Conservation (phyloP, 305 asterid species). For the Solanum hybrid region DNA sequence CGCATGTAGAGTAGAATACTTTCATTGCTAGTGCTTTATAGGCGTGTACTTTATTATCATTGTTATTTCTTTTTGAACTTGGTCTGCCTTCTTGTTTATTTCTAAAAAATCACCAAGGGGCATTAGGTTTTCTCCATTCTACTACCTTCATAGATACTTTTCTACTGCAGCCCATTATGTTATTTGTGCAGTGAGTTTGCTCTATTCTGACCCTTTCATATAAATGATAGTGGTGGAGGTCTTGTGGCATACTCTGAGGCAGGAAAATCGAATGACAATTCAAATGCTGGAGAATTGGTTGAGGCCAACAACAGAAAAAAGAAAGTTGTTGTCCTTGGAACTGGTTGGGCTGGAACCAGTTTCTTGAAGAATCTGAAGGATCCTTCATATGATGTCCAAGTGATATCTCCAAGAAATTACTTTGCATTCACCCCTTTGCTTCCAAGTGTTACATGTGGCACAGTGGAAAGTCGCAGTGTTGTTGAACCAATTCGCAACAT, state of each 20-base stretch:
- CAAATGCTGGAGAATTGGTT: constrained; percentile 18
- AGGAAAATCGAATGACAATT: constrained; percentile 30
- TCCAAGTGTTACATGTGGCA: constrained; percentile 95
- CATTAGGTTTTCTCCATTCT: not conserved
- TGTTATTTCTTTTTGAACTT: not conserved
- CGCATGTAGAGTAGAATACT: not conserved
- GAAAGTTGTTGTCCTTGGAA: constrained; percentile 85
- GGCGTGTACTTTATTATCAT: not conserved
- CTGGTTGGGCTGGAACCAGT: constrained; percentile 99
- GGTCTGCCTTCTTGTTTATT: not conserved
- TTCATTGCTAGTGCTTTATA: not conserved
- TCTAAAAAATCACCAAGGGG: not conserved
- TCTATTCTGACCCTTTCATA: not conserved
- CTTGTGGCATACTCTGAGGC: constrained; percentile 71
- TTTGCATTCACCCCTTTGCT: constrained; percentile 92
- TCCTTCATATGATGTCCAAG: constrained; percentile 76
- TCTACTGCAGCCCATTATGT: not conserved
- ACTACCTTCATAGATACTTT: not conserved
- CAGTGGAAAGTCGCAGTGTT: constrained; percentile 92
- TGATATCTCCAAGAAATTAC: constrained; percentile 94
- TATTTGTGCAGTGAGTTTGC: not conserved
- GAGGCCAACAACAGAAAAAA: constrained; percentile 46
- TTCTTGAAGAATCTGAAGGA: constrained; percentile 70
- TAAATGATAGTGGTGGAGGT: constrained; percentile 59
- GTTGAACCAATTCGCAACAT: constrained; percentile 94